Evolutionary conservation across 23 red algal species (phyloP), one percentile per base, ranked within the genome.

Genomic region (Gracilaria gracilis): DNA sequence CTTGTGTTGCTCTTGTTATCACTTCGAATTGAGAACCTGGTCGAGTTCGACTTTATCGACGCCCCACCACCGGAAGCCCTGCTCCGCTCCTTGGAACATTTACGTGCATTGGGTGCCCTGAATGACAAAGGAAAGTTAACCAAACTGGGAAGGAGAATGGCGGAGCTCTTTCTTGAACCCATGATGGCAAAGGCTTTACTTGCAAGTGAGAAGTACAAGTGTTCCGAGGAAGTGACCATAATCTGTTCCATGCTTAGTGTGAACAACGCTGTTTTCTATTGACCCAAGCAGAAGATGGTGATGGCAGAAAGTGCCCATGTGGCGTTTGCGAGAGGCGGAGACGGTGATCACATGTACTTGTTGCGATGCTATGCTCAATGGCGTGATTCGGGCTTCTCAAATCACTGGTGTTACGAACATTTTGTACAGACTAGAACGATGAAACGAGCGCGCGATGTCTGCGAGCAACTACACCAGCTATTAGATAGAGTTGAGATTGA

Each of bases 41-140:
- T 93, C 31, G 82, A 87, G n/a, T 96, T 99, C 84, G 90, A 93
- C 29, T 99, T 94, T 78, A 67, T 99, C 40, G 97, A 99, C 75
- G 81, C 94, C 21, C 97, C 97, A 31, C 88, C 91, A 21, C 76
- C 94, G 0, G 90, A 91, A 39, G 84, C 84, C 12, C 50, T 96
- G 50, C 64, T 91, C 44, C 94, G 97, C 28, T 92, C 93, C 6
- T 61, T 99, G 47, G 93, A 93, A 73, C 91, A 90, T 20, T 80
- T 99, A 9, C 91, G 88, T 37, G 86, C 81, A 42, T 88, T 99
- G 19, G 94, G 97, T 51, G 97, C 97, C 25, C 53, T 99, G 58
- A 90, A 79, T 24, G 77, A 78, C 14, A 48, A 80, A 27, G 97
- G 92, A 19, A 79, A 95, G 51, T 59, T 98, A 1, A 98, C 96